A percentile compares a stretch with the other conserved stretches of the same genome.
Conservation (phyloP, 2,329 filamentous ascomycete genomes). For the Trichoderma koningiopsis region DNA sequence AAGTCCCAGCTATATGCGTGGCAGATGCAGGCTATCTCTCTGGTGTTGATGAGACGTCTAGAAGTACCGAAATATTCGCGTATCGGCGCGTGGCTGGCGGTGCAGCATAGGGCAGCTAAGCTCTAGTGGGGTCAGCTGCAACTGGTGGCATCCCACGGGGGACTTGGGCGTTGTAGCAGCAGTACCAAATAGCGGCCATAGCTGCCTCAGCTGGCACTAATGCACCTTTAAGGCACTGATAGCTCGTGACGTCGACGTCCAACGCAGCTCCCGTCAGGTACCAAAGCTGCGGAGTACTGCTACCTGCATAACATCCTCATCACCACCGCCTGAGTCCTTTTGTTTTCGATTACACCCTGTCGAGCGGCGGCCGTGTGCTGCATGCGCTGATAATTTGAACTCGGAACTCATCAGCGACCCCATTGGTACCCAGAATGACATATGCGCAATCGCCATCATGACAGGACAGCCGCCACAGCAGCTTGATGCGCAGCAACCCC, state of each 20-base stretch:
- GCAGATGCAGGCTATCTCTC: not conserved
- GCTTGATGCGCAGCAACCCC: constrained; percentile 33
- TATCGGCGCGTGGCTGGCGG: constrained; percentile 22
- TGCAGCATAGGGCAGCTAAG: constrained; percentile 7
- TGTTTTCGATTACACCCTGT: constrained; percentile 1
- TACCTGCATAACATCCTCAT: constrained; percentile 19
- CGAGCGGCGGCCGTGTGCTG: constrained; percentile 16
- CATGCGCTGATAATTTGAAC: constrained; percentile 20
- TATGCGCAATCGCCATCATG: constrained; percentile 40
- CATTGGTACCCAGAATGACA: constrained; percentile 36
- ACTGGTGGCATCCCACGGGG: constrained; percentile 3
- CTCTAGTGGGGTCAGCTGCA: constrained; percentile 18
- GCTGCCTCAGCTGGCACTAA: constrained; percentile 8
- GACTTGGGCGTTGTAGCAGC: not conserved
- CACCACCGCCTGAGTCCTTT: not conserved
- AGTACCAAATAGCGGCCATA: not conserved
- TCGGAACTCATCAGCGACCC: constrained; percentile 22
- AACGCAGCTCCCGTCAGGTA: constrained; percentile 13
- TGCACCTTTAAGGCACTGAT: not conserved
- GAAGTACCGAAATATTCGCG: constrained; percentile 10
- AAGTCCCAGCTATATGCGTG: not conserved
- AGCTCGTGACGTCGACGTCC: constrained; percentile 40
- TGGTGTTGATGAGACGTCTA: not conserved
- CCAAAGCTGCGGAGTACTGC: constrained; percentile 13
- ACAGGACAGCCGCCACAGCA: constrained; percentile 45